Conservation (phyloP, 805 yeast species). For the Wickerhamiella sorbophila region DNA sequence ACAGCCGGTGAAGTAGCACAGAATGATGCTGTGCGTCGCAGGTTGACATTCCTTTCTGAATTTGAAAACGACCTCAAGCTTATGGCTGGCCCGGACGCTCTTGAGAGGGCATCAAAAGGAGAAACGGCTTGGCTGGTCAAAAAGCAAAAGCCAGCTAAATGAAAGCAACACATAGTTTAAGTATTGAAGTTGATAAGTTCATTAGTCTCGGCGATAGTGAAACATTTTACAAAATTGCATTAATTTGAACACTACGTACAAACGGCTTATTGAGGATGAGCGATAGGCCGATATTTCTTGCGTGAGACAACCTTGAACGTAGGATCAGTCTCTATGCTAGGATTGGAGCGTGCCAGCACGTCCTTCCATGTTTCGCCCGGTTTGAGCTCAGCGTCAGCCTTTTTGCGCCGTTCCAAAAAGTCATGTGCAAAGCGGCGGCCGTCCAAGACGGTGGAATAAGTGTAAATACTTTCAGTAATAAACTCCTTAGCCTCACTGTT, state of each 20-base stretch:
- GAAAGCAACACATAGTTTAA: too few relatives aligned
- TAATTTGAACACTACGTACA: too few relatives aligned
- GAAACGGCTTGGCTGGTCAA: background rate
- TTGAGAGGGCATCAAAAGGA: background rate
- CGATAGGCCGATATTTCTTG: constrained; percentile 26
- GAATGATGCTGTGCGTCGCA: constrained; percentile 79
- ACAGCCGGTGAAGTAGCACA: constrained; percentile 78
- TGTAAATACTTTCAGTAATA: constrained; percentile 83
- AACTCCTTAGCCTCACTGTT: constrained; percentile 63
- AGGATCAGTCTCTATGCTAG: constrained; percentile 27
- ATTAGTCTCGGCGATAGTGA: too few relatives aligned
- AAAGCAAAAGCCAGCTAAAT: too few relatives aligned
- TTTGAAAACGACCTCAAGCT: constrained; percentile 14
- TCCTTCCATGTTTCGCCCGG: constrained; percentile 55
- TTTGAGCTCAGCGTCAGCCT: constrained; percentile 43
- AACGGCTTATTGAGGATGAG: constrained; percentile 12
- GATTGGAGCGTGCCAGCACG: constrained; percentile 35
- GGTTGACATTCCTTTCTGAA: constrained; percentile 30
- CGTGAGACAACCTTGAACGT: constrained; percentile 49
- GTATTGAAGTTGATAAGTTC: too few relatives aligned
- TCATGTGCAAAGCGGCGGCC: constrained; percentile 91
- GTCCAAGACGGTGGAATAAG: constrained; percentile 61
- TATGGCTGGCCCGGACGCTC: constrained; percentile 6
- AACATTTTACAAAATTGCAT: too few relatives aligned
- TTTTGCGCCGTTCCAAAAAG: constrained; percentile 61